phyloP scores from a whole-genome alignment of 306 rosid species.

The Mimosa pudica region DNA sequence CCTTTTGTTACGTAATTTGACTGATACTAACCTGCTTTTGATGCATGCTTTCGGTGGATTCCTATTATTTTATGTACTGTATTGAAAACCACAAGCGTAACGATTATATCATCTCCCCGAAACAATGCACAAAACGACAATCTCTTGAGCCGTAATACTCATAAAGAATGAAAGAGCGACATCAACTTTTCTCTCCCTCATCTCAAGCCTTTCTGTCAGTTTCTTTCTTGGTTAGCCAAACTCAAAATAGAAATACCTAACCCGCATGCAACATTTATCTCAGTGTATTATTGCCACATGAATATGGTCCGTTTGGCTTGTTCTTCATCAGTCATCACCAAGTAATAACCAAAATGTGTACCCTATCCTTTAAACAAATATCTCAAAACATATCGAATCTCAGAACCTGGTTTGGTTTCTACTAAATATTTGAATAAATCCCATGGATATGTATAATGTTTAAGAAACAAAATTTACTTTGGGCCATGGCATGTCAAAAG shows the following conservation, averaged over 20 bases:
- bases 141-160: background rate
- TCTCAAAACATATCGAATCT: background rate
- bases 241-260: background rate
- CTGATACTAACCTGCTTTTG: background rate
- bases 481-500: background rate
- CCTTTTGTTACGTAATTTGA: conserved; percentile 21
- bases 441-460: background rate
- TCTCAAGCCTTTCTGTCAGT: background rate
- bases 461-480: background rate
- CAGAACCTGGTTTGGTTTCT: background rate
- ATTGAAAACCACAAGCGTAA: conserved; percentile 7
- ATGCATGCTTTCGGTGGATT: conserved; percentile 28
- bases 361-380: background rate
- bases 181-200: background rate
- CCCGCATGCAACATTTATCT: background rate
- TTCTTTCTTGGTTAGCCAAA: background rate
- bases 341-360: background rate
- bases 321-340: background rate
- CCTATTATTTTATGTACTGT: no score
- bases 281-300: background rate
- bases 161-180: background rate
- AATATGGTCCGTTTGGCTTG: background rate
- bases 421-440: background rate
- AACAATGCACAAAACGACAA: background rate
- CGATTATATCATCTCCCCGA: conserved; percentile 2